Evolutionary conservation across 352 stramenopile genomes (phyloP), one percentile per base, ranked within the genome.

Genomic region (Plasmopara halstedii): DNA sequence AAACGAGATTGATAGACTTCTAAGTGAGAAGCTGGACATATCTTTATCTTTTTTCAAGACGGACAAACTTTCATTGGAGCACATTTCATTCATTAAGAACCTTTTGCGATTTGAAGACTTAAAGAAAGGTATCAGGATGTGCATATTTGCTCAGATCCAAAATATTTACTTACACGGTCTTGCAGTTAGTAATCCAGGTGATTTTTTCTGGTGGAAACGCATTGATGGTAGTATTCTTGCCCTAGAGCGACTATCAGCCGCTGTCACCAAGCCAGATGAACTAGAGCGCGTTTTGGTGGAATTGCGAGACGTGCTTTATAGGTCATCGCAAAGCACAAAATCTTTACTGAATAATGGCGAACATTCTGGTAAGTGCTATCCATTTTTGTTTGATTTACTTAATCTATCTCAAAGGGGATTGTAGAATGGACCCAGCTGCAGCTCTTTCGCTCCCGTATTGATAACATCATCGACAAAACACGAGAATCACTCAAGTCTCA

Each of bases 221-320:
- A 58, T 85, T 25, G 62, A 85, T 31, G 58, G 71, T 14, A 82
- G 53, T 8, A 51, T 88, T 33, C 18, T 62, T 25, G 52, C 58
- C 42, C 53, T 85, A 22, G 76, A 88, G 26, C 58, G 62, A 2
- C 49, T 88, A 9, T 63, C 62, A 6, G 38, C 50, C 21, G 47
- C 57, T 15, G 67, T 84, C 3, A 78, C 69, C 22, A 77, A 77
- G n/a, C 68, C 69, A 0, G 62, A 84, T 17, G 70, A 85, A 41
- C 57, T 85, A 20, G 65, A 84, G 38, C 53, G 64, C 2, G 50
- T 88, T 7, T 39, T 85, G 26, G 52, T 55, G 19, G 68, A 84
- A 21, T 68, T 81, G 17, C 79, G 70, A 47, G 40, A 62, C 17
- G 46, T 88, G 22, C 49, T 85, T 4, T 54, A 62, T 23, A 61